Evolutionary conservation across 1,284 basidiomycete genomes (phyloP).

Genomic region (Melampsora larici-populina): DNA sequence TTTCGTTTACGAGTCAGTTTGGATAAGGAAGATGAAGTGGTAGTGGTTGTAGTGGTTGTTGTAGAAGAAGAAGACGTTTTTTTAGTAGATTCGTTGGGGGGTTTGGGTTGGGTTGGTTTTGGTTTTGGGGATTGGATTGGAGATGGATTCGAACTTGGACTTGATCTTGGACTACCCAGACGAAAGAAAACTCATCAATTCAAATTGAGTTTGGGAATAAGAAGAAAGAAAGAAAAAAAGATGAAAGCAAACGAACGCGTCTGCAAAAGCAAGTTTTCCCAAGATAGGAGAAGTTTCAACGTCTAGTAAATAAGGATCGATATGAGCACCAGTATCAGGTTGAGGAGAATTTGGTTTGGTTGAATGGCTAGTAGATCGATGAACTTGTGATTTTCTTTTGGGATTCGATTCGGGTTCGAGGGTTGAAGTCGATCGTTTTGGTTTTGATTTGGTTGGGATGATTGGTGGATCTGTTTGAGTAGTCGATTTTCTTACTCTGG

Average conservation of each 20-base stretch:
- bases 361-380: background rate
- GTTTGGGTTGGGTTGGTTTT: too few species aligned
- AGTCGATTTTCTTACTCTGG: conserved; percentile 8
- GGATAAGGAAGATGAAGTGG: too few species aligned
- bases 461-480: background rate
- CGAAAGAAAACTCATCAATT: background rate
- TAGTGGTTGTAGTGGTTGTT: too few species aligned
- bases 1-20: too few species aligned
- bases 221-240: background rate
- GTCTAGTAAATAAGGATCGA: background rate
- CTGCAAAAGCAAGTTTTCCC: background rate
- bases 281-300: background rate
- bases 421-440: conserved; percentile 11
- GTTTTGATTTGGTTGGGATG: background rate
- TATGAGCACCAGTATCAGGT: background rate
- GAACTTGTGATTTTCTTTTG: background rate
- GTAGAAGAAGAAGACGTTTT: too few species aligned
- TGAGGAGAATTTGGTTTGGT: background rate
- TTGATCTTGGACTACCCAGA: background rate
- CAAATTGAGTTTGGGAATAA: too few species aligned
- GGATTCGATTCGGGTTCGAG: background rate
- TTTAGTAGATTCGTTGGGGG: too few species aligned
- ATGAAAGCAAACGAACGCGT: background rate
- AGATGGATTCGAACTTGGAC: background rate
- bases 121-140: too few species aligned